Base-by-base conservation (phyloP, 2,329 filamentous ascomycete genomes). In the Claviceps pazoutovae region DNA sequence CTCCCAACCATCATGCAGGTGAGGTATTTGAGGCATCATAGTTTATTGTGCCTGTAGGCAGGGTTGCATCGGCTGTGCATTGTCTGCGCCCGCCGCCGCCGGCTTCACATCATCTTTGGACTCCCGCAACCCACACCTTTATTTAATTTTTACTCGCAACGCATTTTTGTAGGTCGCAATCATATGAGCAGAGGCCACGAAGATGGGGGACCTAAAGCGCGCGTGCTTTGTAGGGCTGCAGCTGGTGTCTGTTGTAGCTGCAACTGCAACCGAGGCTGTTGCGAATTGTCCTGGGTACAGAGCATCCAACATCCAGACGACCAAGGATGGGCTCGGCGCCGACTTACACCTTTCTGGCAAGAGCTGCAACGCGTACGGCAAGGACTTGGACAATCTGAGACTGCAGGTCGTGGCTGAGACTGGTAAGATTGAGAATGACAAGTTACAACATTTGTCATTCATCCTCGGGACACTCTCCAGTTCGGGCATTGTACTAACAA, bases 321-420 rank as follows among this genome's bases (percentile, higher is more conserved):
- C 69, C 0, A 60, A 65, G 36, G 70, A 70, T 49, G 78, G 78
- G 4, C 68, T 91, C 48, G 84, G 78, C 0, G 88, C 86, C 1
- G 75, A 84, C 56, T 71, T 94, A 46, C 73, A 68, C 2, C 74
- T 94, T 9, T 83, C 83, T 9, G 86, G 86, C 0, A 60, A 71
- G 11, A 72, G 82, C 11, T 91, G 88, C 70, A 85, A 90, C 64
- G 77, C 80, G 23, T 93, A 90, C 56, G 87, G 88, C 0, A 49
- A 39, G 26, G 53, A 55, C 19, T n/a, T 55, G 11, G 30, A 54
- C 9, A 57, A 59, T 37, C 55, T 68, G 21, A 60, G 55, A 41
- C 50, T 68, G 21, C 52, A 57, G 2, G 64, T 66, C n/a, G 60
- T 62, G 39, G 65, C 65, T 39, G 61, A 67, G 51, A 65, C 61